Evolutionary conservation across 1,139 yeast genomes (phyloP).

Genomic region (Suhomyces ambrosiae): DNA sequence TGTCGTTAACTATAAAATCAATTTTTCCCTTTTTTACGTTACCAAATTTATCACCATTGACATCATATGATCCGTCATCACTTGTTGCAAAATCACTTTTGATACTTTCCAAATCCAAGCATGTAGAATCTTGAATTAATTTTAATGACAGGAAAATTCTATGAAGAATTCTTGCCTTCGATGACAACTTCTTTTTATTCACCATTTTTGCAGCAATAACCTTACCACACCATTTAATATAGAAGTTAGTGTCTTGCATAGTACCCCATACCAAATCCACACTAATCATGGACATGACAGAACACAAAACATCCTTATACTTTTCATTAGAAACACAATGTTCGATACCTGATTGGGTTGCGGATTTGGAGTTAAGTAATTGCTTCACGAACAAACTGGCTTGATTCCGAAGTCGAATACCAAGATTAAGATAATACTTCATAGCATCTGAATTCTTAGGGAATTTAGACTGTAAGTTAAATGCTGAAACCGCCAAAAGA

Average conservation of each 20-base stretch:
- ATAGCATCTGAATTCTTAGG: slow-evolving; percentile 61
- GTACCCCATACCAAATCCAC: slow-evolving; percentile 92
- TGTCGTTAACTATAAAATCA: slow-evolving; percentile 47
- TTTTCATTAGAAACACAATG: slow-evolving; percentile 65
- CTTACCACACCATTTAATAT: slow-evolving; percentile 74
- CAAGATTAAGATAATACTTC: slow-evolving; percentile 70
- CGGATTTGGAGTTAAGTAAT: slow-evolving; percentile 39
- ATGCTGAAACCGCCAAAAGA: slow-evolving; percentile 77
- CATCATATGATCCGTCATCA: slow-evolving; percentile 40
- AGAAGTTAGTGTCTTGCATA: slow-evolving; percentile 80
- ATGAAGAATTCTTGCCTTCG: slow-evolving; percentile 77
- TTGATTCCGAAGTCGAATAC: slow-evolving; percentile 72
- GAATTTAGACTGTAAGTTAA: slow-evolving; percentile 74
- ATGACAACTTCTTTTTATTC: slow-evolving; percentile 64
- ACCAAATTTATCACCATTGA: slow-evolving; percentile 41
- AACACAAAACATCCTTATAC: slow-evolving; percentile 82
- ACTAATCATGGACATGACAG: slow-evolving; percentile 83
- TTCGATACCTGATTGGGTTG: slow-evolving; percentile 40
- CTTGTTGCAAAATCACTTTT: slow-evolving; percentile 37
- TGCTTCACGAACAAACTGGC: slow-evolving; percentile 69
- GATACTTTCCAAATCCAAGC: slow-evolving; percentile 50
- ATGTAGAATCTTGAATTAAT: slow-evolving; percentile 72
- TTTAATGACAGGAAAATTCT: slow-evolving; percentile 76
- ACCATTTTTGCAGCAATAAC: slow-evolving; percentile 71
- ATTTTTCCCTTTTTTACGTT: slow-evolving; percentile 38